Base-by-base conservation (phyloP, 768 basidiomycete genomes). In the Cystobasidium ongulense region DNA sequence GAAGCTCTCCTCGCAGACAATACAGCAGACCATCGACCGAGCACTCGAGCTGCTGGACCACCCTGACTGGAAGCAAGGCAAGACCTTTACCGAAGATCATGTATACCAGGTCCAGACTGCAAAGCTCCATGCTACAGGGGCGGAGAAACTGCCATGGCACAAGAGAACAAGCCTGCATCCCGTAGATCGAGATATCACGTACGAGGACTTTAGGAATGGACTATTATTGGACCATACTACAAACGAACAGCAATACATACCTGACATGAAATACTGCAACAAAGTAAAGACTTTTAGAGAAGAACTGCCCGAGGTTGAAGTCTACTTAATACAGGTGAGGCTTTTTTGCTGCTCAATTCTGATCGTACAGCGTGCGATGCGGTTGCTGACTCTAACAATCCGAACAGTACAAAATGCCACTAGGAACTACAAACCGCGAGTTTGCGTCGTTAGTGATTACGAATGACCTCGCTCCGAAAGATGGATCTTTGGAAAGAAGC, bases 161-260 rank as follows among this genome's bases (percentile, higher is more conserved):
- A 54, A 23, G 54, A 31, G 68, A 43, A 71, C 21, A 13, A 71
- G 68, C 68, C 23, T 54, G 29, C 68, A 71, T 43, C 53, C 53
- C n/a, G 53, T 36, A n/a, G 68, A 71, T 52, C 29, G 41, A 10
- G 68, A 71, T 59, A 35, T 71, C 52, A 27, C 52, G n/a, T 71
- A 71, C 36, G 68, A 54, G 46, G 68, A 71, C 7, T 71, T 71
- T 54, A 11, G 68, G 36, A 54, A 33, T 57, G 68, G 68, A 67
- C 46, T 29, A 67, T 52, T 53, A 15, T 52, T 50, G 65, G 52
- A 67, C 27, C 65, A 67, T 38, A 31, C 65, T 3, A 18, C 27
- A 11, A 71, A 71, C 36, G 68, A 71, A 61, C 52, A 71, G 25
- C 23, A 71, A 54, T 71, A 71, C 38, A 54, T 71, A 4, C 68